These are phyloP conservation scores for Nakazawaea anatomiae DNA, from an alignment of 805 yeast genomes.

Conservation along the genomic window DNA sequence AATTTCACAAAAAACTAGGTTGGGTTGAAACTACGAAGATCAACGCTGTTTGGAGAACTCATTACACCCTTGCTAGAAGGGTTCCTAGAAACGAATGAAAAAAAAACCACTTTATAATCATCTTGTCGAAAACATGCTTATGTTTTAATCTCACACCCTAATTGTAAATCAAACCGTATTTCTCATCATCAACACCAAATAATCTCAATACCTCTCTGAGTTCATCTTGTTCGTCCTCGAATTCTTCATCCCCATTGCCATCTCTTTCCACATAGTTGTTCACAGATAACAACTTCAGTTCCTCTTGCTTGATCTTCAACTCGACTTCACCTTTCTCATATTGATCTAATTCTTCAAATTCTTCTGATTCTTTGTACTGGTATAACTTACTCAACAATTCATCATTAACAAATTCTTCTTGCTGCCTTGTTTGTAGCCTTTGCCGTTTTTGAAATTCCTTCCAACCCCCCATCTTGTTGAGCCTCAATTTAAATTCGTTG, in stretches of 20 bases:
- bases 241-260: background rate
- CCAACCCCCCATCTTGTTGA: slow-evolving; percentile 5
- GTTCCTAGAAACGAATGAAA: background rate
- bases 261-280: background rate
- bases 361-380: background rate
- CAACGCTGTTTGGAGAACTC: slow-evolving; percentile 50
- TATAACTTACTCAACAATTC: background rate
- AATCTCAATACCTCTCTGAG: slow-evolving; percentile 1
- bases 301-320: background rate
- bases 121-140: background rate
- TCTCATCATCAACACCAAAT: slow-evolving; percentile 5
- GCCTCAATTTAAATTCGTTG: slow-evolving; percentile 4
- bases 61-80: slow-evolving; percentile 41
- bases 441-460: background rate
- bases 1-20: slow-evolving; percentile 25
- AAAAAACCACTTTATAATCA: too few species aligned
- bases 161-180: slow-evolving; percentile 5
- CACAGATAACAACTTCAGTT: background rate
- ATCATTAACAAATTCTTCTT: background rate
- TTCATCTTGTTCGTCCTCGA: slow-evolving; percentile 2
- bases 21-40: slow-evolving; percentile 39
- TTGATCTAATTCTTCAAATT: slow-evolving; percentile 1
- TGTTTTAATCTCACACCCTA: background rate
- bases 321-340: slow-evolving; percentile 1
- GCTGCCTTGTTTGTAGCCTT: background rate